These are phyloP conservation scores for Xylaria digitata DNA, from an alignment of 2,329 filamentous ascomycete species.

Conservation along the genomic window DNA sequence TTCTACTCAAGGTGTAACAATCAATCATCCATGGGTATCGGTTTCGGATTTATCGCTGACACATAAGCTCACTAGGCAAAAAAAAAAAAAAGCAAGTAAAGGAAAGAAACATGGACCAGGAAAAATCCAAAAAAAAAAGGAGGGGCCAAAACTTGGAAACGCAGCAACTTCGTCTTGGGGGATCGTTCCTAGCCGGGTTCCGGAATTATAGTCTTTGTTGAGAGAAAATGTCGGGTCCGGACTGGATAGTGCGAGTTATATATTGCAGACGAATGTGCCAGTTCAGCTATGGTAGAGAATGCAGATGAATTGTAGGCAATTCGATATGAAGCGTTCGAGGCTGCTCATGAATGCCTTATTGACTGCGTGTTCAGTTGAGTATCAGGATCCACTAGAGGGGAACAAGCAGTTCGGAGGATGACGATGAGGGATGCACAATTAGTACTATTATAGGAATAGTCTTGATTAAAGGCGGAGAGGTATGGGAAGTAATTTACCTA, in stretches of 20 bases:
- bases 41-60: not conserved
- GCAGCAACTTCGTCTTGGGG: not conserved
- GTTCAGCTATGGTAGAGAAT: not conserved
- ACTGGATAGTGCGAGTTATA: not conserved
- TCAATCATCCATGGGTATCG: conserved; percentile 16
- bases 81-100: not conserved
- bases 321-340: not conserved
- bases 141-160: not conserved
- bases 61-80: not conserved
- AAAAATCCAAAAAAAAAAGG: not conserved
- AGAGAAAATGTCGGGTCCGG: not conserved
- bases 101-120: not conserved
- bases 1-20: not conserved
- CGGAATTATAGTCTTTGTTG: conserved; percentile 5
- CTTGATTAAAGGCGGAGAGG: not conserved
- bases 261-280: not conserved
- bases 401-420: conserved; percentile 13
- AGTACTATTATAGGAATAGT: conserved; percentile 19
- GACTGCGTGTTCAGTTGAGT: conserved; percentile 32
- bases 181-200: not conserved
- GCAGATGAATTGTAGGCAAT: not conserved
- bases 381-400: conserved; percentile 11
- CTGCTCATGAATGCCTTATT: conserved; percentile 12
- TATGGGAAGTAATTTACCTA: too few species aligned
- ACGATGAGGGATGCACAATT: conserved; percentile 13